Conservation (phyloP, 2,329 filamentous ascomycete genomes). For the Aspergillus puulaauensis region DNA sequence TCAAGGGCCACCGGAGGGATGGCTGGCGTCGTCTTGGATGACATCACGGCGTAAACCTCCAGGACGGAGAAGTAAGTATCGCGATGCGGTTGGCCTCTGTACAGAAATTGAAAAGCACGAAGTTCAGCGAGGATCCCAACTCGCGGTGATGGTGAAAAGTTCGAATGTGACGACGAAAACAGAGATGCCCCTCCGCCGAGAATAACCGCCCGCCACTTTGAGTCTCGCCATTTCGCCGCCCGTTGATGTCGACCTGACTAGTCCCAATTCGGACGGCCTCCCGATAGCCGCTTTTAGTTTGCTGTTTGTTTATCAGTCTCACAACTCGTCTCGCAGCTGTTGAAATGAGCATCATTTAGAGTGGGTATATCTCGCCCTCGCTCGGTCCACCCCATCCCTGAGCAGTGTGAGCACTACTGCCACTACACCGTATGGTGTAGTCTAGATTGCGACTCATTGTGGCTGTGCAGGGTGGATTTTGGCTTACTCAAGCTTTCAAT, state of each 20-base stretch:
- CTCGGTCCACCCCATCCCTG: not conserved
- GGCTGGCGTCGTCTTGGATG: conserved; percentile 49
- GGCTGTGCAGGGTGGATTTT: not conserved
- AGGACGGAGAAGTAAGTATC: not conserved
- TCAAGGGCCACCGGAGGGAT: conserved; percentile 58
- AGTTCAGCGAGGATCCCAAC: too few species aligned
- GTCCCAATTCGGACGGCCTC: not conserved
- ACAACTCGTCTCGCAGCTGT: not conserved
- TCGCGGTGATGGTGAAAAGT: not conserved
- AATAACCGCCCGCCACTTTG: conserved; percentile 5
- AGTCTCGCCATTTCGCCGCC: not conserved
- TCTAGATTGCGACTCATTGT: not conserved
- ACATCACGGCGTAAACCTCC: conserved; percentile 36
- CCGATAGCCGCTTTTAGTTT: not conserved
- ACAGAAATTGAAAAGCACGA: too few species aligned
- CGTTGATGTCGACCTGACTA: conserved; percentile 5
- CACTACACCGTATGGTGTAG: too few species aligned
- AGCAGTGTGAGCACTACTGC: not conserved
- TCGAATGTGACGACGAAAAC: not conserved
- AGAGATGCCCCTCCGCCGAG: conserved; percentile 1
- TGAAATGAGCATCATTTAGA: not conserved
- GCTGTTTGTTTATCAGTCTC: not conserved
- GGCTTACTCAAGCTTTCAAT: too few species aligned
- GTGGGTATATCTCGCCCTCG: not conserved
- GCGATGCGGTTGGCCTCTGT: not conserved